phyloP scores from a whole-genome alignment of 2,329 filamentous ascomycete genomes.

The Colletotrichum spaethianum region DNA sequence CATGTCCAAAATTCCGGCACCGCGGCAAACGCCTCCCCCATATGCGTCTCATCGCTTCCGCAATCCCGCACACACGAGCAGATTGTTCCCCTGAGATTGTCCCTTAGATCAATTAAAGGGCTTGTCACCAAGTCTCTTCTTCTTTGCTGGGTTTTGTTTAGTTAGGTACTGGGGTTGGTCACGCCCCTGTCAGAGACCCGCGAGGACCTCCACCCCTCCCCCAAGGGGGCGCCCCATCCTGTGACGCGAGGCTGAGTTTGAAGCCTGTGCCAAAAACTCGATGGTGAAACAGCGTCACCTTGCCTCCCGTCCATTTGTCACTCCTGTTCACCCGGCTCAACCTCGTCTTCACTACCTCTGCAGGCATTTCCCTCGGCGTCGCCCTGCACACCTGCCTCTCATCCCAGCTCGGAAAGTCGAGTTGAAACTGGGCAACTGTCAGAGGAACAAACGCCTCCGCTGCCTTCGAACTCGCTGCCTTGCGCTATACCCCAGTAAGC shows the following conservation, averaged over 20 bases:
- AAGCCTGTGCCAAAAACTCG: constrained; percentile 39
- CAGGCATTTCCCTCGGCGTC: constrained; percentile 27
- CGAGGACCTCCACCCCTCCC: not conserved
- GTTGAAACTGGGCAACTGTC: constrained; percentile 37
- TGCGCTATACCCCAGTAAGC: not conserved
- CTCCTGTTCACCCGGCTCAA: too few relatives aligned
- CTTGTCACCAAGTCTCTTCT: constrained; percentile 11
- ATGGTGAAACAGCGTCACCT: constrained; percentile 42
- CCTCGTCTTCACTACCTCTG: not conserved
- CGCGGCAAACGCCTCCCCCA: constrained; percentile 19
- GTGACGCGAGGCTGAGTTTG: constrained; percentile 41
- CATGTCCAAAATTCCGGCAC: constrained; percentile 11
- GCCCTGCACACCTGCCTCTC: constrained; percentile 25
- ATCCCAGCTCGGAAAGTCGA: constrained; percentile 34
- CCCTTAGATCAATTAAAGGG: constrained; percentile 16
- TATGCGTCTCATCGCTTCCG: constrained; percentile 20
- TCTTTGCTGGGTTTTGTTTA: constrained; percentile 5
- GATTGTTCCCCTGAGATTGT: constrained; percentile 1
- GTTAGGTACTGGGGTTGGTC: not conserved
- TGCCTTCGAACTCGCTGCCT: not conserved
- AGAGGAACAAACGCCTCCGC: constrained; percentile 12
- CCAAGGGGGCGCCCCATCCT: constrained; percentile 34
- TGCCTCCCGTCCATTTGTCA: constrained; percentile 20
- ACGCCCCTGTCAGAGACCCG: not conserved
- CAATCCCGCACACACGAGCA: constrained; percentile 5